Evolutionary conservation across 164 flowering plant species (phyloP), one percentile per base, ranked within the genome.

Genomic region (Vitis cinerea): DNA sequence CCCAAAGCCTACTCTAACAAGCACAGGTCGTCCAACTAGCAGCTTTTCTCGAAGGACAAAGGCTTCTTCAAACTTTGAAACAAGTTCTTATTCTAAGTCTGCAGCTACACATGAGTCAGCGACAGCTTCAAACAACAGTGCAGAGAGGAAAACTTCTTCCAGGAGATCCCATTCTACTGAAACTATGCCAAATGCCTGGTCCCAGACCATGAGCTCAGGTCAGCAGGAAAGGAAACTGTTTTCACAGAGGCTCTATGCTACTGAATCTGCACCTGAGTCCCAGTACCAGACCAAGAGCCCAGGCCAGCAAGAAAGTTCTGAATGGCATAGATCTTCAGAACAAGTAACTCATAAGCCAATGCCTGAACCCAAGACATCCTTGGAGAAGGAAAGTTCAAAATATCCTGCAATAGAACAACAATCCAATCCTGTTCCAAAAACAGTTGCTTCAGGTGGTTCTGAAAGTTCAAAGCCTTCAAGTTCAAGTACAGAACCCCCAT

Each of bases 21-120:
- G 64, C 27, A 80, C 58, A 59, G 72, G 71, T 48, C 72, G 68
- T 70, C 27, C 58, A 9, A 75, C 72, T 61, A 50, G 75, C 30
- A 80, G 71, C 59, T 31, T 78, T 65, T 87, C 94, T 78, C 84
- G 83, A 63, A 82, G 93, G 81, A 84, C 91, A 50, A 87, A 75
- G 66, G 81, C 71, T 68, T 69, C 83, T 19, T 15, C 65, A 71
- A 64, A 37, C 14, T 50, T 80, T 48, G 64, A 37, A 11, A 69
- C 50, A 37, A 30, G 70, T 56, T 74, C 74, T 19, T 7, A 60
- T 53, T 67, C 70, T 29, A 50, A 76, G 63, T 31, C 66, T 15
- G 52, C 27, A 19, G 66, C 59, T 58, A 59, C 67, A 19, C 65
- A 81, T 10, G 69, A 67, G 67, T 70, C 67, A 62, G 61, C 78